A percentile compares a stretch with the other conserved stretches of the same genome.
Conservation (phyloP, 1,139 yeast species). For the Geotrichum histeridarum region DNA sequence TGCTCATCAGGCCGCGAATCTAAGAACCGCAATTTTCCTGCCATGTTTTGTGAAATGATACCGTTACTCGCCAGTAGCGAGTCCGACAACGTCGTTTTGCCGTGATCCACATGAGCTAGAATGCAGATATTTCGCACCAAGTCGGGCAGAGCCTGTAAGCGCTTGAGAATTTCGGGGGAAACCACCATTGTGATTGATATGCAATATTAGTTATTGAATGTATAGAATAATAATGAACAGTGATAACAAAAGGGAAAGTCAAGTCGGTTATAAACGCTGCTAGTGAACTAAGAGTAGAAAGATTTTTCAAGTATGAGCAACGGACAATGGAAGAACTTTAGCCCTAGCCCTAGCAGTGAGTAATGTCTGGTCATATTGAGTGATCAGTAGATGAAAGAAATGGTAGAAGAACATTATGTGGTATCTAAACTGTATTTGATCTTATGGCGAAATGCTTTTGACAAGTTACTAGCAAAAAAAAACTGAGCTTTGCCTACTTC, state of each 20-base stretch:
- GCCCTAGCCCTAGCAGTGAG: no score
- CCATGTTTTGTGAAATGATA: constrained; percentile 87
- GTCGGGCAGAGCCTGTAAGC: constrained; percentile 64
- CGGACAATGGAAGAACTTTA: no score
- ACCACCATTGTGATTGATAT: constrained; percentile 30
- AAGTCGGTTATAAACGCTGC: background rate
- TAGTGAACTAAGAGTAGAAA: background rate
- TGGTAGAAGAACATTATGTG: no score
- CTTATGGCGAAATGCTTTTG: no score
- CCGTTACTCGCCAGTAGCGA: constrained; percentile 92
- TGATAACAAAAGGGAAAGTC: background rate
- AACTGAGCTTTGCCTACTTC: no score
- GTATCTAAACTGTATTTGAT: no score
- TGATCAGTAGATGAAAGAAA: no score
- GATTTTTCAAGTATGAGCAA: background rate
- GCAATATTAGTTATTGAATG: background rate
- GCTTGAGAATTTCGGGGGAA: constrained; percentile 57
- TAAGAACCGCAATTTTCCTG: constrained; percentile 87
- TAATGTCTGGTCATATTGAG: no score
- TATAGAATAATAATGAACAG: background rate
- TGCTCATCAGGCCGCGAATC: constrained; percentile 97
- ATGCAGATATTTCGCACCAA: constrained; percentile 86
- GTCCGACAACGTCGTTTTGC: constrained; percentile 92
- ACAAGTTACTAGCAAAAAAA: no score
- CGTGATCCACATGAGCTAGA: constrained; percentile 97